These are phyloP conservation scores for Kwoniella sp. DNA, from an alignment of 768 basidiomycete species.

Conservation along the genomic window DNA sequence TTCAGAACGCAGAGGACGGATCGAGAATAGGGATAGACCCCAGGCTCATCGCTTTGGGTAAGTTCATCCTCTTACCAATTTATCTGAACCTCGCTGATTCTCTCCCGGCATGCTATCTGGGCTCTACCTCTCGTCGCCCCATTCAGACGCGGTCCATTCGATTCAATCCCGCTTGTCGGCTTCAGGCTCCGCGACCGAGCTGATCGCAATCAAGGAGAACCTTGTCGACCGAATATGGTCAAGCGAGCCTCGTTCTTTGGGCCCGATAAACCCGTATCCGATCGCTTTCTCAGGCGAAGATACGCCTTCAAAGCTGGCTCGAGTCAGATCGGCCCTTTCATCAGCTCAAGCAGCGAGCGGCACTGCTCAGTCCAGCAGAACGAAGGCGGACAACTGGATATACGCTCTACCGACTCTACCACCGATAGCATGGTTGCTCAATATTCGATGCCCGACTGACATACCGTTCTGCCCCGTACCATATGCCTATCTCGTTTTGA, in stretches of 20 bases:
- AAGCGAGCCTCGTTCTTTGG: slow-evolving; percentile 65
- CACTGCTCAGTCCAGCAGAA: not conserved
- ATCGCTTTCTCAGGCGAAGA: slow-evolving; percentile 62
- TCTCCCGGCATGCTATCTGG: no score
- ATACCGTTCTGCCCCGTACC: slow-evolving; percentile 92
- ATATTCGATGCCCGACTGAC: slow-evolving; percentile 78
- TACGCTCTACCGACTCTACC: slow-evolving; percentile 64
- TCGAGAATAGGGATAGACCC: slow-evolving; percentile 51
- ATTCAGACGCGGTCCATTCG: slow-evolving; percentile 16
- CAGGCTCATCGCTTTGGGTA: slow-evolving; percentile 41
- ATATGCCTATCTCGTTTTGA: slow-evolving; percentile 79
- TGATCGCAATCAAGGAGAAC: slow-evolving; percentile 38
- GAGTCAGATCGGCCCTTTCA: slow-evolving; percentile 60
- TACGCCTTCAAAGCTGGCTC: slow-evolving; percentile 69
- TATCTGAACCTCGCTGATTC: not conserved
- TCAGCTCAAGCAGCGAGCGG: not conserved
- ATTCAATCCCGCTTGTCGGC: slow-evolving; percentile 25
- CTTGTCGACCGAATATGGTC: slow-evolving; percentile 45
- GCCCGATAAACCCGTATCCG: slow-evolving; percentile 64
- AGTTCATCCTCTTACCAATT: not conserved
- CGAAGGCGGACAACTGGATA: slow-evolving; percentile 57
- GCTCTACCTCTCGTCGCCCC: no score
- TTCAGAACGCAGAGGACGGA: slow-evolving; percentile 39
- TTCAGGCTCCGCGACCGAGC: slow-evolving; percentile 29
- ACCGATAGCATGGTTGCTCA: slow-evolving; percentile 79